phyloP scores from a whole-genome alignment of 257 asterid genomes.

The Lithospermum erythrorhizon region DNA sequence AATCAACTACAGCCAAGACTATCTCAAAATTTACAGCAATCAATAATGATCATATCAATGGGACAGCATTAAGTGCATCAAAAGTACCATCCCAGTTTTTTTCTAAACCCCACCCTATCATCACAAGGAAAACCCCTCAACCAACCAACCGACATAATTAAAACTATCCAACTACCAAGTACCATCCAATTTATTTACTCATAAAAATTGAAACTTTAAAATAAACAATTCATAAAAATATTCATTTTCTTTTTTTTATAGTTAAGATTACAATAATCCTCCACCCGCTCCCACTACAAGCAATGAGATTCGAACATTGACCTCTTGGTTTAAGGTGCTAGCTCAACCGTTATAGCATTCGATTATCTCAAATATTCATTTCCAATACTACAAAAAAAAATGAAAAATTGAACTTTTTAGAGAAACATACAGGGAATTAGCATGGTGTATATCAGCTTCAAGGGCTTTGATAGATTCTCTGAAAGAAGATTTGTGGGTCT shows the following conservation, averaged over 20 bases:
- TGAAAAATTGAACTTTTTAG: neutral
- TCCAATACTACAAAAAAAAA: no score
- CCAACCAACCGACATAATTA: slow-evolving; percentile 16
- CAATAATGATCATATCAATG: neutral
- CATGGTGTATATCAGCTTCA: slow-evolving; percentile 69
- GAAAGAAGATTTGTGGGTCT: slow-evolving; percentile 30
- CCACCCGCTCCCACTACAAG: no score
- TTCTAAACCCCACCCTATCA: slow-evolving; percentile 11
- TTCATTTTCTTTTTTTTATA: no score
- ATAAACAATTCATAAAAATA: neutral
- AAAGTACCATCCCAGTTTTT: neutral
- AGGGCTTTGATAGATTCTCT: slow-evolving; percentile 55
- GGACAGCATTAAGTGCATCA: neutral
- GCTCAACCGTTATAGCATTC: no score
- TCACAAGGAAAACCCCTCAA: slow-evolving; percentile 7
- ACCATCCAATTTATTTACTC: neutral
- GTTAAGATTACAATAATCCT: no score
- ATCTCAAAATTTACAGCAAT: no score
- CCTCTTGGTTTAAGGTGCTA: no score
- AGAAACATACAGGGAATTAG: slow-evolving; percentile 46
- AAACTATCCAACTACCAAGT: slow-evolving; percentile 12
- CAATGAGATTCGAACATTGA: no score
- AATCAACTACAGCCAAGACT: neutral
- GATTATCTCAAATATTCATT: no score
- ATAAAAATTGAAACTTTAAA: neutral